Conservation (phyloP, 768 basidiomycete species). For the Suillus placidus region DNA sequence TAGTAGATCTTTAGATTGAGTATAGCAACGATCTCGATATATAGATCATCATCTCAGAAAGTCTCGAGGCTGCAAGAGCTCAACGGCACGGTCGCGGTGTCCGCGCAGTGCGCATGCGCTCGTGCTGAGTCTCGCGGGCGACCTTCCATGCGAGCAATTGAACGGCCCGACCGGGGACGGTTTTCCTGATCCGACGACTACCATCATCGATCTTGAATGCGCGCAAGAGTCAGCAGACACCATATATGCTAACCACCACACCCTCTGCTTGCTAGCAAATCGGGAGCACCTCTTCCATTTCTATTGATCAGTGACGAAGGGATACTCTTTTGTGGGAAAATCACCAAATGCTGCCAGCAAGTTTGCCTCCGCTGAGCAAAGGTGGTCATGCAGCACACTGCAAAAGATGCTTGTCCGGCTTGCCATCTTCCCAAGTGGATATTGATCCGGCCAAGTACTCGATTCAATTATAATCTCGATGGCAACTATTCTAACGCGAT, state of each 20-base stretch:
- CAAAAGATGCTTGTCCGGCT: constrained; percentile 65
- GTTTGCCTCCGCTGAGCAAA: constrained; percentile 38
- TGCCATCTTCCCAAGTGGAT: constrained; percentile 70
- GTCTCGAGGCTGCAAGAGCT: neutral
- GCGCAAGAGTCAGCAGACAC: neutral
- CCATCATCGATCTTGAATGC: neutral
- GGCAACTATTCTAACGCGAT: constrained; percentile 15
- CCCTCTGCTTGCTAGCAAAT: neutral
- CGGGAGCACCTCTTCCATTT: neutral
- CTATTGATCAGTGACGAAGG: neutral
- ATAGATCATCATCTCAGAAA: neutral
- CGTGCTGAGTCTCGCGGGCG: neutral
- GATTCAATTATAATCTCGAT: constrained; percentile 18
- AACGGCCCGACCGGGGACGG: neutral
- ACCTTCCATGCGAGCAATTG: neutral
- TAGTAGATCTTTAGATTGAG: neutral
- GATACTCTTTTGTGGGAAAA: neutral
- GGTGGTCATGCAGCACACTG: constrained; percentile 66
- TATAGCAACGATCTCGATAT: neutral
- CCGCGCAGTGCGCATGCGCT: neutral
- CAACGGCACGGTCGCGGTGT: neutral
- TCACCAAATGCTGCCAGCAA: neutral
- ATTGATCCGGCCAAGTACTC: constrained; percentile 72
- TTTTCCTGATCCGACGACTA: neutral
- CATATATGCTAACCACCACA: neutral